These are phyloP conservation scores for Garcia nutans DNA, from an alignment of 345 rosid genomes.

Conservation along the genomic window DNA sequence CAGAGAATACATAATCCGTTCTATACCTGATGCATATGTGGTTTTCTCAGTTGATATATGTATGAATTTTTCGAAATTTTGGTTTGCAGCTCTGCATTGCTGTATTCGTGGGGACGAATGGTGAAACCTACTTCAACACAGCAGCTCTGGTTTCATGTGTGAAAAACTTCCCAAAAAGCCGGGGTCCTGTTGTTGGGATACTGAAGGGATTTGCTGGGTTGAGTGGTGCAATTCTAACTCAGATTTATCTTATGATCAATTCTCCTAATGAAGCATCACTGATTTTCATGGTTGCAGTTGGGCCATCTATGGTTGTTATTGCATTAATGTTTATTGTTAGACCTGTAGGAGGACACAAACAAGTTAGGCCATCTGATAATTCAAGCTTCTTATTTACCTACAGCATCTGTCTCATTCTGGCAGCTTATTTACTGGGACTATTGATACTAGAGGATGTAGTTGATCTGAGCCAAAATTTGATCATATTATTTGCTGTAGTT, in stretches of 20 bases:
- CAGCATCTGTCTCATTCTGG: conserved; percentile 72
- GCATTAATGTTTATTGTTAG: conserved; percentile 77
- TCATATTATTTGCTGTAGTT: conserved; percentile 48
- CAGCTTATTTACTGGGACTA: conserved; percentile 79
- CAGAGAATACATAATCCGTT: background rate
- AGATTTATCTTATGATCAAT: conserved; percentile 66
- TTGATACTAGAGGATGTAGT: conserved; percentile 82
- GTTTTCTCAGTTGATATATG: background rate
- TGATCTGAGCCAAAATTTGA: conserved; percentile 45
- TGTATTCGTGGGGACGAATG: conserved; percentile 87
- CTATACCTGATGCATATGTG: background rate
- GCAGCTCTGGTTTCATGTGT: conserved; percentile 88
- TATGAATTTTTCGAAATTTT: background rate
- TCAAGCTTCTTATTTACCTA: conserved; percentile 64
- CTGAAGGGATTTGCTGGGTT: conserved; percentile 98
- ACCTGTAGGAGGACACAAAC: conserved; percentile 94
- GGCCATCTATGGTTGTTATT: conserved; percentile 71
- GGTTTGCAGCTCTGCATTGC: conserved; percentile 76
- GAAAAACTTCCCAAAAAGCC: conserved; percentile 89
- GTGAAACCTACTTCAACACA: conserved; percentile 95
- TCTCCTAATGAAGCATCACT: conserved; percentile 72
- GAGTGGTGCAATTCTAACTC: conserved; percentile 90
- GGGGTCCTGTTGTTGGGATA: conserved; percentile 95
- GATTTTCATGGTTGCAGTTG: conserved; percentile 94
- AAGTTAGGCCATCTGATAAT: conserved; percentile 65